Evolutionary conservation across 768 basidiomycete genomes (phyloP).

Genomic region (Kwoniella newhampshirensis): DNA sequence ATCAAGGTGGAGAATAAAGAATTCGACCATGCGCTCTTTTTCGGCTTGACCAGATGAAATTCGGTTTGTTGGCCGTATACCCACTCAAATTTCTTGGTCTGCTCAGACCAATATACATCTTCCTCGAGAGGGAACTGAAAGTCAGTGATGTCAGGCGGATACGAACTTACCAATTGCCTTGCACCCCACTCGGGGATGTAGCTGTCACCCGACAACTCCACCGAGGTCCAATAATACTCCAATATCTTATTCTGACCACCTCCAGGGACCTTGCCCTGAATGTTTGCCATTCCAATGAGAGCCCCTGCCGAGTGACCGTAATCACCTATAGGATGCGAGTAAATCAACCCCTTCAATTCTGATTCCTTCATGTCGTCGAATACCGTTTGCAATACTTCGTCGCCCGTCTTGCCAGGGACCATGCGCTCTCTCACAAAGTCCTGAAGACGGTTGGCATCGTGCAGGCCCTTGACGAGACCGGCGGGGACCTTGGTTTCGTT

Average conservation of each 20-base stretch:
- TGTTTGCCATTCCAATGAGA: constrained; percentile 54
- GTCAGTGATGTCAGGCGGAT: neutral
- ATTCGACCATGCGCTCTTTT: constrained; percentile 1
- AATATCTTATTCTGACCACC: constrained; percentile 59
- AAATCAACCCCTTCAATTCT: constrained; percentile 59
- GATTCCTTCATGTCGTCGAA: constrained; percentile 58
- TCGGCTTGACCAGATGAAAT: constrained; percentile 55
- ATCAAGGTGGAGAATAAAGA: too few species aligned
- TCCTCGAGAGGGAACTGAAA: constrained; percentile 39
- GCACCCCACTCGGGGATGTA: constrained; percentile 60
- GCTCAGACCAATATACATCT: constrained; percentile 55
- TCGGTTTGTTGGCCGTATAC: constrained; percentile 60
- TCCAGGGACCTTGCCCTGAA: constrained; percentile 53
- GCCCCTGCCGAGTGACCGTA: constrained; percentile 62
- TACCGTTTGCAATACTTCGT: constrained; percentile 57
- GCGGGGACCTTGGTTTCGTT: constrained; percentile 57
- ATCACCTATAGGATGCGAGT: constrained; percentile 61
- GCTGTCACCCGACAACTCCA: constrained; percentile 60
- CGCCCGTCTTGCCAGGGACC: constrained; percentile 58
- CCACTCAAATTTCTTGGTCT: constrained; percentile 58
- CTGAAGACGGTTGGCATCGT: constrained; percentile 60
- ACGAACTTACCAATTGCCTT: constrained; percentile 40
- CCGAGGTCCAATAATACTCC: constrained; percentile 60
- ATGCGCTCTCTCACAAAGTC: constrained; percentile 59
- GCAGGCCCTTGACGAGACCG: constrained; percentile 57